phyloP scores from a whole-genome alignment of 257 asterid genomes.

The Solanum ossicruentum region DNA sequence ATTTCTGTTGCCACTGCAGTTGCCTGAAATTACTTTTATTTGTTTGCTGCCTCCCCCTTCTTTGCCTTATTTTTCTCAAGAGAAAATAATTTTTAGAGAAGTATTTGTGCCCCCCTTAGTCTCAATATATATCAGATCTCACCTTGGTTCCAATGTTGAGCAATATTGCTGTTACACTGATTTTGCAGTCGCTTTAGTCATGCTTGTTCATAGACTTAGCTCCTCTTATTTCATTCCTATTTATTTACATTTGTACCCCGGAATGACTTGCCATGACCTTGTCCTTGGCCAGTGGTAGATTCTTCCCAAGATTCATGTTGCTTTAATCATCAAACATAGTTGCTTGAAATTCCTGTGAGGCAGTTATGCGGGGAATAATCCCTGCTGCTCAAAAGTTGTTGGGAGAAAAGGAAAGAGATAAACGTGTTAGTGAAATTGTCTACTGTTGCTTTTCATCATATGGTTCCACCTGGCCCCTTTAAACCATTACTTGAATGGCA shows the following conservation, averaged over 20 bases:
- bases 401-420: neutral
- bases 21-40: neutral
- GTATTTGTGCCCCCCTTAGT: neutral
- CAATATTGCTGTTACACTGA: neutral
- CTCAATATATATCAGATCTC: neutral
- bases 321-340: neutral
- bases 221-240: neutral
- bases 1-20: neutral
- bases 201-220: neutral
- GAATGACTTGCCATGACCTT: neutral
- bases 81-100: neutral
- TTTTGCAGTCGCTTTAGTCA: neutral
- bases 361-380: neutral
- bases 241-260: neutral
- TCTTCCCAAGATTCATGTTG: neutral
- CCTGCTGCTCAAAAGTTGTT: neutral
- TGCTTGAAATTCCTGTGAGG: neutral
- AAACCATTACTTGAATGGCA: neutral
- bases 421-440: neutral
- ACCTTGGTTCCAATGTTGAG: neutral
- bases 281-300: neutral
- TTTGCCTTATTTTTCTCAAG: neutral
- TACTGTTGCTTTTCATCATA: neutral
- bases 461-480: neutral
- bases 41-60: neutral